Evolutionary conservation across 2,329 filamentous ascomycete genomes (phyloP).

Genomic region (Sporothrix pallida): DNA sequence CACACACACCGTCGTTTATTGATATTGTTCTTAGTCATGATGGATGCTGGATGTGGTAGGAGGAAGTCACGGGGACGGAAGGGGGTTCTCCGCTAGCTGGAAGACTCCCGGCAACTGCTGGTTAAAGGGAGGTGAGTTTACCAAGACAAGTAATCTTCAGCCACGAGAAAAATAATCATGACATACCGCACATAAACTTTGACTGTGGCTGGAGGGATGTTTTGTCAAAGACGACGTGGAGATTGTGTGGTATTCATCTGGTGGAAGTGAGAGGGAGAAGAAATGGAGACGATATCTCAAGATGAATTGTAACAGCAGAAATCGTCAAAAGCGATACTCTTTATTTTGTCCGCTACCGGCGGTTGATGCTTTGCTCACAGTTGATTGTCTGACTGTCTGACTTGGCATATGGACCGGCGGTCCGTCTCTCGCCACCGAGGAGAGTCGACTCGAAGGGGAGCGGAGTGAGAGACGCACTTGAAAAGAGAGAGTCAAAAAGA

Average conservation of each 20-base stretch:
- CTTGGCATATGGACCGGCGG: slow-evolving; percentile 12
- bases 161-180: no score
- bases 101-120: neutral
- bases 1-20: neutral
- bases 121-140: neutral
- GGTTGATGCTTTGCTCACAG: neutral
- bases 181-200: no score
- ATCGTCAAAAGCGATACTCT: neutral
- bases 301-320: no score
- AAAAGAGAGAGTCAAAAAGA: neutral
- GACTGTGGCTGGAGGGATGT: no score
- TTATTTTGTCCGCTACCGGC: neutral
- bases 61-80: slow-evolving; percentile 36
- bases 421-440: neutral
- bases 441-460: neutral
- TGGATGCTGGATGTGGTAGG: neutral
- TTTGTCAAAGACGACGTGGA: no score
- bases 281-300: no score
- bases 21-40: neutral
- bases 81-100: slow-evolving; percentile 1
- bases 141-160: no score
- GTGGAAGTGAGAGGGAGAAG: no score
- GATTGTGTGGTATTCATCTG: no score
- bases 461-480: neutral
- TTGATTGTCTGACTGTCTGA: neutral